Percentiles rank a stretch among this genome's conserved stretches.
phyloP scores from a whole-genome alignment of 1,284 basidiomycete genomes.

The Moesziomyces parantarcticus region DNA sequence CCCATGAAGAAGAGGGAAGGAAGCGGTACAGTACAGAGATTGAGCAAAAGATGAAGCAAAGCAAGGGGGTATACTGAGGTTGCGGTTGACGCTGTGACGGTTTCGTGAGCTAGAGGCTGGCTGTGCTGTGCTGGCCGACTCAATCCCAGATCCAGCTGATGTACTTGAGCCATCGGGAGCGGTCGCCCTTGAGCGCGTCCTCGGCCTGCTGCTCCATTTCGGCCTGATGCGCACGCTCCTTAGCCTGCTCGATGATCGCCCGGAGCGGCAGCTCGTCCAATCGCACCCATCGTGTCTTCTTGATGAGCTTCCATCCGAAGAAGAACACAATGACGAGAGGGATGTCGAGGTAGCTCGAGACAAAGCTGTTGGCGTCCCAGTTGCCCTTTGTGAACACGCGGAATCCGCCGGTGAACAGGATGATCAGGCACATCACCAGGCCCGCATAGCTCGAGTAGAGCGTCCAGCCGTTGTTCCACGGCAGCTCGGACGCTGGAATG shows the following conservation, averaged over 20 bases:
- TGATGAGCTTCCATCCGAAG: constrained; percentile 60
- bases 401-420: constrained; percentile 69
- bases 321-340: constrained; percentile 80
- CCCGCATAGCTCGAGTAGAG: constrained; percentile 59
- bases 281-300: constrained; percentile 38
- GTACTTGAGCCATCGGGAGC: constrained; percentile 19
- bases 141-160: constrained; percentile 47
- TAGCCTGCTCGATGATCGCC: constrained; percentile 27
- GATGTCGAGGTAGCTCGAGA: constrained; percentile 83
- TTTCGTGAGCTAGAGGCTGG: background rate
- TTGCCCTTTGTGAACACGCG: constrained; percentile 50
- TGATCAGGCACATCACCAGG: constrained; percentile 32
- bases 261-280: constrained; percentile 28
- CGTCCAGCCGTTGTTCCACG: constrained; percentile 67
- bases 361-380: constrained; percentile 74
- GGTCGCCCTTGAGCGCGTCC: constrained; percentile 12
- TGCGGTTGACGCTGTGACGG: background rate
- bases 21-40: background rate
- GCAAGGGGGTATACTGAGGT: background rate
- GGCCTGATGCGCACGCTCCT: constrained; percentile 11
- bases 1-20: background rate
- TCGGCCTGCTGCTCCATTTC: constrained; percentile 19
- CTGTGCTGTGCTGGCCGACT: background rate
- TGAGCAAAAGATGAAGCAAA: background rate
- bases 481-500: constrained; percentile 71